Evolutionary conservation across 2,329 filamentous ascomycete genomes (phyloP), one percentile per base, ranked within the genome.

Genomic region (Fusarium miscanthi): DNA sequence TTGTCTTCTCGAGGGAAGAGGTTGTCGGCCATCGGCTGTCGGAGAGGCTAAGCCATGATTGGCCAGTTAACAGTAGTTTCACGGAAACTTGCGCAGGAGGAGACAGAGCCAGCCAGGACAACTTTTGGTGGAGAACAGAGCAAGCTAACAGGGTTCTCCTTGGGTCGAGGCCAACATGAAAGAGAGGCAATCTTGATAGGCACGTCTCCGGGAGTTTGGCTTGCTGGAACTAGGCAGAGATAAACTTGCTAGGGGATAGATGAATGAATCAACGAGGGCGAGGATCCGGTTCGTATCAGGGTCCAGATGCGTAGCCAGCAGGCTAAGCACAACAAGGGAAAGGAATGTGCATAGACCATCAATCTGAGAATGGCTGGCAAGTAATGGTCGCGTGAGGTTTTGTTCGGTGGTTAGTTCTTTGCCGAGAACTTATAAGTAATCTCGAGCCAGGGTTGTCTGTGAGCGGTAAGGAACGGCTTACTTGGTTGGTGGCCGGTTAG

Each of bases 11-110:
- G 25, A 69, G 69, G 59, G 53, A 58, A 51, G 46, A 75, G 72
- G 76, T 78, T 77, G 63, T 77, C 74, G 76, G 76, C 62, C 43
- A 49, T 62, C 76, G 76, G 76, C 63, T 77, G 45, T 77, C 76
- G 76, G 76, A 66, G 57, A 61, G 64, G 60, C 76, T 75, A 77
- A 74, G 66, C 62, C 64, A 51, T 77, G 76, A 77, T 77, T 77
- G 76, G 76, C 62, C 63, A 58, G 60, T 69, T 62, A 73, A 69
- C 42, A 59, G 70, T 69, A 43, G 67, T 74, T 69, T 53, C 41
- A 30, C 35, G 48, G 46, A 71, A 63, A 60, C 58, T 68, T 70
- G 52, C 43, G 38, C 35, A 66, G 60, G 59, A 40, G 38, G 23
- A 37, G 19, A 12, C 30, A 61, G 19, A 54, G 45, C 27, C 11